Evolutionary conservation across 1,284 basidiomycete species (phyloP), one percentile per base, ranked within the genome.

Genomic region (Trichosporon faecale): DNA sequence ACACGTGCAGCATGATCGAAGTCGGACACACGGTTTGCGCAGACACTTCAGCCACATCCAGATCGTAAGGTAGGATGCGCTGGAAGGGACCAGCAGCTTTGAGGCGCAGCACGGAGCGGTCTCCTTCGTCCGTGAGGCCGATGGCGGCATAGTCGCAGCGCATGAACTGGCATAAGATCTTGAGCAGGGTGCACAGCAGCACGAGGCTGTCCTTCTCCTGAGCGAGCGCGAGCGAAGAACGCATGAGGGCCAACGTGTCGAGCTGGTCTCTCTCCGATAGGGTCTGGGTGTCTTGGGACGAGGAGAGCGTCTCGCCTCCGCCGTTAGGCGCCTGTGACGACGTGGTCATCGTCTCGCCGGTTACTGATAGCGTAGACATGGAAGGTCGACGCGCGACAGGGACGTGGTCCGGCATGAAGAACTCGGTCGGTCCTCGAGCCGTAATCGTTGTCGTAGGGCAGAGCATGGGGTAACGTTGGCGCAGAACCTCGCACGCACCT

Each of bases 111-210:
- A 63, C 70, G 2, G 70, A 70, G 21, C 66, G 55, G 63, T 78
- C 75, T 6, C 68, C 67, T 11, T 76, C 74, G 35, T 77, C 76
- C 66, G 64, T 68, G 2, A 80, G 70, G 0, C 75, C 78, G 9
- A 80, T 77, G 0, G 80, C 80, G 3, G 78, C 79, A 66, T 75
- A 82, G 52, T 79, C 79, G 63, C 77, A 76, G 23, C 77, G 74
- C 16, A 73, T 66, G 40, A 79, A 77, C 70, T 82, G 78, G 57
- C 77, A 78, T 27, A 80, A 70, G 1, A 78, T 77, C 9, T 75
- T 70, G 29, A 80, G 72, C 6, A 82, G 67, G 0, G 77, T 77
- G 64, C 75, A 75, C 23, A 80, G 69, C 9, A 80, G 66, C 7
- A 76, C 73, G 11, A 76, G 69, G 2, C 77, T 77, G 66, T 82